Evolutionary conservation across 371 early-diverging fungal species (phyloP), one percentile per base, ranked within the genome.

Genomic region (Saksenaea oblongispora): DNA sequence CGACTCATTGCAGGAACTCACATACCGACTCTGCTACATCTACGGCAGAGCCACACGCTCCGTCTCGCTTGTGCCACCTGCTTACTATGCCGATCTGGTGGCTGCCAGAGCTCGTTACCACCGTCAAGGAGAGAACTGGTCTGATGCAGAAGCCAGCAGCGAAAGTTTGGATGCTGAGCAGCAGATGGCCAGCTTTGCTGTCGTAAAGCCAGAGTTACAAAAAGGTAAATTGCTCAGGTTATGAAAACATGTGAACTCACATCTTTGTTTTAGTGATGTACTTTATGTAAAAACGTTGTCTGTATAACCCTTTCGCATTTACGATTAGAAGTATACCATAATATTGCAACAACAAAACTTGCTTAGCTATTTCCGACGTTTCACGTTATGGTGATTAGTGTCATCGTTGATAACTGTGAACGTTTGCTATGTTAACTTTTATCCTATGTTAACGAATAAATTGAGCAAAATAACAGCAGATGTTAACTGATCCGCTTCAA

Each of bases 1-100:
- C 3, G 92, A 95, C 63, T 59, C 69, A 27, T 69, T 97, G 11
- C 91, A 94, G 70, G 85, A 89, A 44, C 81, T 94, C 15, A 91
- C 93, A 0, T 94, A 94, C 75, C 78, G 87, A 18, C 76, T 95
- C 41, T 96, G 96, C 78, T 94, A 91, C 74, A 74, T 91, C n/a
- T 96, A 93, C 69, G 91, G 92, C 54, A 83, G 93, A 35, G 90
- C 89, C 31, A 90, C 91, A 7, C 84, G 92, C 26, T 73, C 86
- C 42, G 95, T 96, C 5, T 86, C 87, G 10, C 88, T 96, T 14
- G 83, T 85, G 0, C 92, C 94, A 1, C 89, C 94, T 8, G 89
- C 90, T 9, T 96, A 95, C 79, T 95, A 95, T 75, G 93, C 95
- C n/a, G 90, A 95, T 72, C 72, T 94, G 51, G 87, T 92, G 1